Conservation (phyloP, 2,329 filamentous ascomycete genomes). For the Colletotrichum chlorophyti region DNA sequence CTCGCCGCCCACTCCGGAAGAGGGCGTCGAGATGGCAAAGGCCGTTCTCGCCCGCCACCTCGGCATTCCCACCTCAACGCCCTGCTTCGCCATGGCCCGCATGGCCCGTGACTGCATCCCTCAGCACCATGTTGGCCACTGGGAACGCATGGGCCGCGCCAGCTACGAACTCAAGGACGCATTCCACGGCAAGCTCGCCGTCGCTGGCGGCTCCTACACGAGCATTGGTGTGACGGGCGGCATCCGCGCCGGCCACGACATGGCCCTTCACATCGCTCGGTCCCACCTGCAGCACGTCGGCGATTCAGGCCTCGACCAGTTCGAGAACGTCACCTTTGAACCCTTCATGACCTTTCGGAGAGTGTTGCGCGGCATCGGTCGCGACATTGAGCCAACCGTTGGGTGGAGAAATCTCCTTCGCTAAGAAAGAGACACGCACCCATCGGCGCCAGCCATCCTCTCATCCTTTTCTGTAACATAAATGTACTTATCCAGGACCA, state of each 20-base stretch:
- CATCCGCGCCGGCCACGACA: conserved; percentile 56
- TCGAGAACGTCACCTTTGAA: conserved; percentile 8
- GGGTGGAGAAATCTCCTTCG: conserved; percentile 6
- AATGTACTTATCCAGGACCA: no score
- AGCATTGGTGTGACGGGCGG: conserved; percentile 57
- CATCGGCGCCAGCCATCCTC: neutral
- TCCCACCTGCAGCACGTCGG: conserved; percentile 33
- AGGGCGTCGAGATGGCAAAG: conserved; percentile 74
- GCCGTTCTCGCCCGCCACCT: conserved; percentile 77
- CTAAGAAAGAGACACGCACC: neutral
- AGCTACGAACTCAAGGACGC: conserved; percentile 58
- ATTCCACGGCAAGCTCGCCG: conserved; percentile 70
- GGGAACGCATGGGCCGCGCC: conserved; percentile 63
- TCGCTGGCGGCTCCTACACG: conserved; percentile 64
- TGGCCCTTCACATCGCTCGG: conserved; percentile 46
- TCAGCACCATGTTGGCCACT: conserved; percentile 86
- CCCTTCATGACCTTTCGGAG: neutral
- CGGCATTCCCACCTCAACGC: conserved; percentile 65
- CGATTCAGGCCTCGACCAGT: conserved; percentile 42
- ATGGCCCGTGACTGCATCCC: conserved; percentile 79
- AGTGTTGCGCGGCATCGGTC: neutral
- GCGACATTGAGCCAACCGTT: conserved; percentile 6
- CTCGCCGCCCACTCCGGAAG: conserved; percentile 67
- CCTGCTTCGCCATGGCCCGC: conserved; percentile 66
- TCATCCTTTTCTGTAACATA: neutral